Evolutionary conservation across 1,139 yeast genomes (phyloP).

Genomic region (Saccharomyces hybrid): DNA sequence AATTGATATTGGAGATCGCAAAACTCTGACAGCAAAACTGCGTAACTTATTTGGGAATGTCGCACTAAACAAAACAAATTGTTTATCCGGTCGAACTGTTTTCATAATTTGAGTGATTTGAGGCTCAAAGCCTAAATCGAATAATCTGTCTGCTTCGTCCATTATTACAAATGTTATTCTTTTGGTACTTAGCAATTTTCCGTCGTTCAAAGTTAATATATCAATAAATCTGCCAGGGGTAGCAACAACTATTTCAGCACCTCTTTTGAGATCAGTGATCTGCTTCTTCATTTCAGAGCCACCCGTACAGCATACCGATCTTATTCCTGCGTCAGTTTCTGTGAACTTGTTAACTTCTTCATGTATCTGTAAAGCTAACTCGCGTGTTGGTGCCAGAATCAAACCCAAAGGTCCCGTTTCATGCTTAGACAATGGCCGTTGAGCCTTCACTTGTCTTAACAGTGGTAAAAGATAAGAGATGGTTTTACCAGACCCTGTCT

Average conservation of each 20-base stretch:
- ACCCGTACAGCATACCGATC: constrained; percentile 84
- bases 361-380: constrained; percentile 76
- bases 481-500: constrained; percentile 96
- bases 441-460: constrained; percentile 73
- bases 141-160: constrained; percentile 96
- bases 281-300: constrained; percentile 81
- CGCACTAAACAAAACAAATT: constrained; percentile 89
- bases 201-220: constrained; percentile 73
- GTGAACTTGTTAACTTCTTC: constrained; percentile 60
- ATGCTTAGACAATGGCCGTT: constrained; percentile 44
- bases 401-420: constrained; percentile 73
- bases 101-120: constrained; percentile 78
- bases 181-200: constrained; percentile 61
- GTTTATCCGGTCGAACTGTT: constrained; percentile 78
- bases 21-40: constrained; percentile 55
- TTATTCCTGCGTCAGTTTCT: constrained; percentile 37
- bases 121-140: constrained; percentile 96
- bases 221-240: constrained; percentile 96
- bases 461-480: constrained; percentile 79
- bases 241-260: constrained; percentile 77
- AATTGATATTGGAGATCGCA: constrained; percentile 63
- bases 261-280: constrained; percentile 70
- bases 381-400: constrained; percentile 87
- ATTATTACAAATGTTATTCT: constrained; percentile 75
- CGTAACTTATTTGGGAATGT: constrained; percentile 85